Evolutionary conservation across 108 stramenopile genomes (phyloP).

Genomic region (Nitzschia sp.): DNA sequence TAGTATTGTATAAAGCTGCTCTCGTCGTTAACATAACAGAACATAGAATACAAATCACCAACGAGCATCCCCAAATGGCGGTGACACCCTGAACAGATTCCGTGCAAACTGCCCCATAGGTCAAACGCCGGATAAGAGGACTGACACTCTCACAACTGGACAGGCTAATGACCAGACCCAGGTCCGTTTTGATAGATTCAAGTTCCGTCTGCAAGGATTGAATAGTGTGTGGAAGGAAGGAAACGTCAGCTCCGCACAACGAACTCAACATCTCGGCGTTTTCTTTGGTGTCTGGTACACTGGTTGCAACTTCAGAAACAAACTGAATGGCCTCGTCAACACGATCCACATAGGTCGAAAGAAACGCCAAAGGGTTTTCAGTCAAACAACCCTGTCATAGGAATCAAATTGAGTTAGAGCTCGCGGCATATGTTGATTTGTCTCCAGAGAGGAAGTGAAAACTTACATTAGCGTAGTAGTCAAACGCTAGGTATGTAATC

Average conservation of each 20-base stretch:
- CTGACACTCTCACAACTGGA: slow-evolving; percentile 33
- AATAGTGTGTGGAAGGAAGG: slow-evolving; percentile 25
- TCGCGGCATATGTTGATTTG: not conserved
- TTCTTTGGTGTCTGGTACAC: not conserved
- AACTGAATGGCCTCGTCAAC: slow-evolving; percentile 14
- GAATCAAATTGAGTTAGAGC: not conserved
- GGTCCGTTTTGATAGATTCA: slow-evolving; percentile 5
- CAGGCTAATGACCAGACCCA: slow-evolving; percentile 16
- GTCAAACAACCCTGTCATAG: slow-evolving; percentile 35
- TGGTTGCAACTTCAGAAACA: slow-evolving; percentile 14
- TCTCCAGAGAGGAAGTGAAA: not conserved
- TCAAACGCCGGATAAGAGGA: slow-evolving; percentile 36
- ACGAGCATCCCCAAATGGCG: slow-evolving; percentile 28
- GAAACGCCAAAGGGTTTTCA: slow-evolving; percentile 35
- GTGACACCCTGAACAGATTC: slow-evolving; percentile 36
- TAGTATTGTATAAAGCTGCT: slow-evolving; percentile 50
- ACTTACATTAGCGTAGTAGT: slow-evolving; percentile 46
- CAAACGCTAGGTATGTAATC: slow-evolving; percentile 25
- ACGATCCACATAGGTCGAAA: slow-evolving; percentile 17
- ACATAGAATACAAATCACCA: slow-evolving; percentile 35
- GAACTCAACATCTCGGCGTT: slow-evolving; percentile 12
- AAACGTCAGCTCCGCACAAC: slow-evolving; percentile 24
- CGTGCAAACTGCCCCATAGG: slow-evolving; percentile 40
- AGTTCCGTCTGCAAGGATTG: slow-evolving; percentile 10
- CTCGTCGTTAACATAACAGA: slow-evolving; percentile 41